Base-by-base conservation (phyloP, 2,329 filamentous ascomycete species). In the Emmonsia crescens region DNA sequence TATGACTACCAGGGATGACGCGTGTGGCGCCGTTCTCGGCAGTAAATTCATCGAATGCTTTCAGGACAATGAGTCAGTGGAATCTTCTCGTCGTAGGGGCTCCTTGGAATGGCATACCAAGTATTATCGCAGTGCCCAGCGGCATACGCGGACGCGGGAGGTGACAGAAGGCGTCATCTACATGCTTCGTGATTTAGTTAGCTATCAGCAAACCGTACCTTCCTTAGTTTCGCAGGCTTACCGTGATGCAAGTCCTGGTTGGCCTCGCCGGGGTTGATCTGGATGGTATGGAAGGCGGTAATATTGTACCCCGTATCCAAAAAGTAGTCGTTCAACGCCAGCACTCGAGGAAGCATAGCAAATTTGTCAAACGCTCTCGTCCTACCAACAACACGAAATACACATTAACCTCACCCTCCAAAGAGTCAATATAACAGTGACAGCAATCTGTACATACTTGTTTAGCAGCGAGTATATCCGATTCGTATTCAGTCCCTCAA, bases 261-360 rank as follows among this genome's bases (percentile, higher is more conserved):
- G 31, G 67, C 67, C 66, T 75, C 74, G n/a, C 73, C 72, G 0
- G 74, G 73, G 54, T 74, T 70, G 63, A 77, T 77, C 55, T 70
- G 69, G 24, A 77, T 76, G 60, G 71, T 75, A 59, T 76, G 73
- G 38, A 75, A 70, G 6, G 71, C 68, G 48, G 68, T 72, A 21
- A 77, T 58, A 24, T 73, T 66, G 55, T 72, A 76, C 0, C 73
- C 74, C 19, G 69, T 66, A 57, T 74, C 74, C n/a, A 78, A 67
- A 61, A 77, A 77, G 62, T 72, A 71, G 33, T 76, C 71, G 60
- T 77, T 77, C 51, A 78, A 68, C 0, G 74, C 71, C 24, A 76
- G 66, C 4, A 77, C 71, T 24, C 69, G 66, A 9, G 70, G 70
- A 5, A 76, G 67, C 0, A 73, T 62, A 36, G 65, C 66, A 61